phyloP scores from a whole-genome alignment of 78 protist species.

The Polysphondylium violaceum region DNA sequence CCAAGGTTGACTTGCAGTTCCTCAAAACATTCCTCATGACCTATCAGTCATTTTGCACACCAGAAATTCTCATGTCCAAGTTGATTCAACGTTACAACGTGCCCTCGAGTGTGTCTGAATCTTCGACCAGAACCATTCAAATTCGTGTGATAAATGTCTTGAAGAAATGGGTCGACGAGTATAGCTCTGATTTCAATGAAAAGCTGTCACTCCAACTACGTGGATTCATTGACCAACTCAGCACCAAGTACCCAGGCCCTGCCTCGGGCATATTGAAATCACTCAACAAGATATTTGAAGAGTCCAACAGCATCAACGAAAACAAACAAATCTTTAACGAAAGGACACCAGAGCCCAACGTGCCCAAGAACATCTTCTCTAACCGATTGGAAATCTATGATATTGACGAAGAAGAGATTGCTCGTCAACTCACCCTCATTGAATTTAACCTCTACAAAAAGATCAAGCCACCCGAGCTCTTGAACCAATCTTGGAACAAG shows the following conservation, averaged over 20 bases:
- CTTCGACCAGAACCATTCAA: slow-evolving; percentile 50
- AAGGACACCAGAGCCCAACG: slow-evolving; percentile 70
- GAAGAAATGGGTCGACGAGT: slow-evolving; percentile 81
- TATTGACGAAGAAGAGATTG: slow-evolving; percentile 80
- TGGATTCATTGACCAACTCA: slow-evolving; percentile 49
- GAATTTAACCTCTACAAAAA: slow-evolving; percentile 80
- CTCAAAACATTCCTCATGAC: slow-evolving; percentile 83
- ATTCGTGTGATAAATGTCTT: slow-evolving; percentile 75
- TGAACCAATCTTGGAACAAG: slow-evolving; percentile 88
- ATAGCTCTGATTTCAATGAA: slow-evolving; percentile 81
- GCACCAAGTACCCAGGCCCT: slow-evolving; percentile 28
- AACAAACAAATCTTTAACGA: slow-evolving; percentile 57
- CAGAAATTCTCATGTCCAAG: slow-evolving; percentile 74
- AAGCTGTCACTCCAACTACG: slow-evolving; percentile 21
- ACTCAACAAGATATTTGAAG: slow-evolving; percentile 26
- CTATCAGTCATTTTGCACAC: slow-evolving; percentile 81
- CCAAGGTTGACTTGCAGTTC: slow-evolving; percentile 78
- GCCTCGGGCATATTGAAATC: slow-evolving; percentile 17
- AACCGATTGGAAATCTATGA: slow-evolving; percentile 17
- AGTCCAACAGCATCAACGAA: background rate
- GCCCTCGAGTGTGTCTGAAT: slow-evolving; percentile 30
- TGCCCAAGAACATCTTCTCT: slow-evolving; percentile 72
- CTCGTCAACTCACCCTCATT: slow-evolving; percentile 81
- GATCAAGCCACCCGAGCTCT: slow-evolving; percentile 87
- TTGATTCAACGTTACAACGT: slow-evolving; percentile 78